Evolutionary conservation across 148 eudicot genomes (phyloP).

Genomic region (Nepenthes gracilis): DNA sequence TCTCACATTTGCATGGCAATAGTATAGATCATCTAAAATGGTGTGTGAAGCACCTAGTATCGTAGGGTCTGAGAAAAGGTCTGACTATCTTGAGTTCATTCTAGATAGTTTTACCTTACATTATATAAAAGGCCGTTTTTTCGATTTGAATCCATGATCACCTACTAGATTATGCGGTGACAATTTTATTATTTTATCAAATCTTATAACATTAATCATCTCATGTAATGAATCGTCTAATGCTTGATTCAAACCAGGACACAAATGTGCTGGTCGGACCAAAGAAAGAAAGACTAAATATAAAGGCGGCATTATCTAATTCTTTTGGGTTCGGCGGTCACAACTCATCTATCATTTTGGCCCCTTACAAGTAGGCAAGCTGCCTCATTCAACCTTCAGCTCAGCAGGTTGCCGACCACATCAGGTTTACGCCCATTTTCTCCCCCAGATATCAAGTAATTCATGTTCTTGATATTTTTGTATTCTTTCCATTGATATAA

Average conservation of each 20-base stretch:
- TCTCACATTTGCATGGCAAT: no score
- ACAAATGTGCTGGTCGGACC: conserved; percentile 69
- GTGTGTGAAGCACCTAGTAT: no score
- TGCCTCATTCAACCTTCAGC: conserved; percentile 5
- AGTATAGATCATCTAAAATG: no score
- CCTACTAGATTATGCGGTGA: no score
- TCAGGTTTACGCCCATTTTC: no score
- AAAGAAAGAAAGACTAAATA: conserved; percentile 58
- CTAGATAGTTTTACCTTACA: neutral
- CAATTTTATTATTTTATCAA: no score
- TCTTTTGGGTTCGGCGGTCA: conserved; percentile 99
- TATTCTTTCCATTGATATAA: no score
- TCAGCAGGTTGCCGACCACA: conserved; percentile 9
- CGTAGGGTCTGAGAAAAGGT: neutral
- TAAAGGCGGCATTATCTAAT: conserved; percentile 87
- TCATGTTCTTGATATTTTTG: no score
- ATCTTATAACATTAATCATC: neutral
- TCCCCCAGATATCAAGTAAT: no score
- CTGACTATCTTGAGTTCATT: neutral
- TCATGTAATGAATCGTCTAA: neutral
- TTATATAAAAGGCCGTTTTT: no score
- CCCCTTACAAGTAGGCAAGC: conserved; percentile 56
- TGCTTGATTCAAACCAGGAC: conserved; percentile 36
- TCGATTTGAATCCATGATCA: no score
- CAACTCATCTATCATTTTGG: conserved; percentile 88